Percentiles rank a stretch among this genome's conserved stretches.
Conservation (phyloP, 2,329 filamentous ascomycete species). For the Penicillium aurantiogriseum region DNA sequence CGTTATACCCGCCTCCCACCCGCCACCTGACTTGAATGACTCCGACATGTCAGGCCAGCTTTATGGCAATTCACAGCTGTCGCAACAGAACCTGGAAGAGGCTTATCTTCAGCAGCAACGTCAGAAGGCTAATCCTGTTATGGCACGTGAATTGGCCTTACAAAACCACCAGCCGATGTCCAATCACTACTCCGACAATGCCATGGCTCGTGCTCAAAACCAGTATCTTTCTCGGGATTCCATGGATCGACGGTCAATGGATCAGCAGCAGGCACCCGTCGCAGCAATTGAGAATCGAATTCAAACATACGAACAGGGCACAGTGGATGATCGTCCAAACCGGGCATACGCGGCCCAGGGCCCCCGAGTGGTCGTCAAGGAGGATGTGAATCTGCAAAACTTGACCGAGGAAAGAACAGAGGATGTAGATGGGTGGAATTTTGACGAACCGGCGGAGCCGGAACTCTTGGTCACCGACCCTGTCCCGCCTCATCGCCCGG, state of each 20-base stretch:
- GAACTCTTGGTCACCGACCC: constrained; percentile 38
- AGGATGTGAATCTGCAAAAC: constrained; percentile 46
- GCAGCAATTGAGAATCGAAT: constrained; percentile 55
- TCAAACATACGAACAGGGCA: constrained; percentile 42
- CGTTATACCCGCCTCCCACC: constrained; percentile 63
- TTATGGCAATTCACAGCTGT: constrained; percentile 52
- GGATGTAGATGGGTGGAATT: constrained; percentile 83
- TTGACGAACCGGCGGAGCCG: constrained; percentile 71
- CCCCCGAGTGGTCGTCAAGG: constrained; percentile 48
- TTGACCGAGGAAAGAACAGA: constrained; percentile 47
- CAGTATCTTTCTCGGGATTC: constrained; percentile 45
- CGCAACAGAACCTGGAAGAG: constrained; percentile 58
- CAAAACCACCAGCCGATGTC: constrained; percentile 62
- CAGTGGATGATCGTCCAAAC: constrained; percentile 55
- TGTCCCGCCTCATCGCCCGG: constrained; percentile 64
- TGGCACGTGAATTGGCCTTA: constrained; percentile 54
- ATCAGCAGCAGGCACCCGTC: constrained; percentile 49
- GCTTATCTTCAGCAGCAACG: constrained; percentile 58
- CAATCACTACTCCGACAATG: constrained; percentile 47
- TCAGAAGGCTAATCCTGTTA: constrained; percentile 46
- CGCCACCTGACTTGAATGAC: constrained; percentile 53
- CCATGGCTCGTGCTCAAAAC: constrained; percentile 42
- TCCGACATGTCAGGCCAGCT: constrained; percentile 45
- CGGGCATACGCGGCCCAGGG: constrained; percentile 61
- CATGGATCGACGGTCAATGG: constrained; percentile 41